A percentile compares a stretch with the other conserved stretches of the same genome.
Conservation (phyloP, 2,329 filamentous ascomycete genomes). For the Penicillium sp. region DNA sequence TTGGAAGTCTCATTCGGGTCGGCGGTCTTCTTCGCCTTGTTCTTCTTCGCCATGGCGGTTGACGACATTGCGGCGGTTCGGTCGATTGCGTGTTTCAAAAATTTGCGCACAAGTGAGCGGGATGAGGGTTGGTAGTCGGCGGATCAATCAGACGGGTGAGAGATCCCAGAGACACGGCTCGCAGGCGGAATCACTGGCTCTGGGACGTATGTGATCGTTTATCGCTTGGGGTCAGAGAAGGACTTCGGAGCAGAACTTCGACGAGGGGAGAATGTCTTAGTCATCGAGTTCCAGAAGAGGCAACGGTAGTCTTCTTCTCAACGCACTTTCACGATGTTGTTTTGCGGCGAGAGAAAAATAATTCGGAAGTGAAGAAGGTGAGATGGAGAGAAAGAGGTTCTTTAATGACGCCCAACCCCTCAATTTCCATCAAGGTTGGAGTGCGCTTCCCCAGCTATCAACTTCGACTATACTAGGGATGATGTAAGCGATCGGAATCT, state of each 20-base stretch:
- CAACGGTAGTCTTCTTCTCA: not conserved
- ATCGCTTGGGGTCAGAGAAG: conserved; percentile 2
- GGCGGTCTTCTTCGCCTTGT: conserved; percentile 78
- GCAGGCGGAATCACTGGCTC: conserved; percentile 19
- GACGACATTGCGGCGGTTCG: conserved; percentile 44
- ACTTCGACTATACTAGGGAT: not conserved
- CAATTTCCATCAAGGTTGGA: not conserved
- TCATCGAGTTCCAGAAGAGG: conserved; percentile 2
- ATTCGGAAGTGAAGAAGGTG: not conserved
- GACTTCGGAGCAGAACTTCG: conserved; percentile 12
- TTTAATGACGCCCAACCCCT: not conserved
- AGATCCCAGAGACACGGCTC: conserved; percentile 23
- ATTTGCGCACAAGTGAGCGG: conserved; percentile 19
- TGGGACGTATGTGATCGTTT: conserved; percentile 14
- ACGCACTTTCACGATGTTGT: not conserved
- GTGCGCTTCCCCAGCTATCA: not conserved
- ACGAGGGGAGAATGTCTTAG: conserved; percentile 7
- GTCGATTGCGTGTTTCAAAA: conserved; percentile 14
- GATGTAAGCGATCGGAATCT: conserved; percentile 5
- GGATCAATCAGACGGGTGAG: conserved; percentile 17
- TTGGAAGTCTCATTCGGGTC: conserved; percentile 90
- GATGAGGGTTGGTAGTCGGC: conserved; percentile 11
- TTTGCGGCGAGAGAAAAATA: not conserved
- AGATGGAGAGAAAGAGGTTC: not conserved
- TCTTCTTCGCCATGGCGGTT: conserved; percentile 67